Percentiles rank a stretch among this genome's conserved stretches.
Conservation (phyloP, 2,329 filamentous ascomycete genomes). For the Berkeleyomyces rouxiae region DNA sequence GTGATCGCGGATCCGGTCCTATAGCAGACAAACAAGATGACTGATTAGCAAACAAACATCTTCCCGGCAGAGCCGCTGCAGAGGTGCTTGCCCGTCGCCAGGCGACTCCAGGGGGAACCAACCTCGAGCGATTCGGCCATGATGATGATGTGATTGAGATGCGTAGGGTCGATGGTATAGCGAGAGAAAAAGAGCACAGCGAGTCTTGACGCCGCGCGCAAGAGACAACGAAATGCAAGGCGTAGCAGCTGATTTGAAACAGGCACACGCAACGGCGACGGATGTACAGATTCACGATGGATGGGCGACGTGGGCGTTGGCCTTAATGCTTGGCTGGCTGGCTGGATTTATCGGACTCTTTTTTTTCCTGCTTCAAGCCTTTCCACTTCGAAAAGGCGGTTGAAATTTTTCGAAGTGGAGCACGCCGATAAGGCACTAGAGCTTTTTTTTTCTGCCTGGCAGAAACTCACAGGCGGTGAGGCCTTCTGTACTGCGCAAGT, state of each 20-base stretch:
- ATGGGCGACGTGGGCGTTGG: neutral
- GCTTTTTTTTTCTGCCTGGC: slow-evolving; percentile 9
- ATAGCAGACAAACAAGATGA: neutral
- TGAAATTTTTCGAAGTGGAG: slow-evolving; percentile 13
- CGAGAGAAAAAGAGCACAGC: neutral
- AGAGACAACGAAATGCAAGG: neutral
- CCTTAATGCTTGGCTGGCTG: neutral
- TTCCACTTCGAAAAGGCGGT: neutral
- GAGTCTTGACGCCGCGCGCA: neutral
- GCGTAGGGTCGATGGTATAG: neutral
- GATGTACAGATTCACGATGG: neutral
- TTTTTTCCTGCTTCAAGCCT: neutral
- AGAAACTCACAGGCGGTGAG: neutral
- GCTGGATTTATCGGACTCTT: neutral
- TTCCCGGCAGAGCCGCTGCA: neutral
- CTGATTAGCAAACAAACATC: slow-evolving; percentile 4
- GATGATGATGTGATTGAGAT: neutral
- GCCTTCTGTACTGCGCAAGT: neutral
- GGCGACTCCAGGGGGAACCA: slow-evolving; percentile 9
- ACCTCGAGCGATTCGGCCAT: slow-evolving; percentile 20
- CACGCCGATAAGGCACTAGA: slow-evolving; percentile 5
- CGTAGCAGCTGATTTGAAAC: neutral
- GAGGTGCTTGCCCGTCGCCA: neutral
- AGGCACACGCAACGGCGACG: neutral
- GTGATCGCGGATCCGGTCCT: slow-evolving; percentile 41